Evolutionary conservation across 2,329 filamentous ascomycete genomes (phyloP), one percentile per base, ranked within the genome.

Genomic region (Zalaria sp.): DNA sequence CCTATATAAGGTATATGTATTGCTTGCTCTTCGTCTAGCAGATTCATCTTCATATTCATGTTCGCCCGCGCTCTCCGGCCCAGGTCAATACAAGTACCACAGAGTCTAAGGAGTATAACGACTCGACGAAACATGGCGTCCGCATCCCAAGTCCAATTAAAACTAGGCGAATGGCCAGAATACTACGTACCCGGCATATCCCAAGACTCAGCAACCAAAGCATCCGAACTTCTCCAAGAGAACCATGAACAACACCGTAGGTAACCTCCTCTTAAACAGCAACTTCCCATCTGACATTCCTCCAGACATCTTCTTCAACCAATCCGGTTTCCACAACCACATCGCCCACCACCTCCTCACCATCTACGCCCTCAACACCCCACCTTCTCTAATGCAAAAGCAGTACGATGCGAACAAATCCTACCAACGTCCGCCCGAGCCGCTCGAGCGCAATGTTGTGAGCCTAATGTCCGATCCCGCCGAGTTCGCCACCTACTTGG

Each of bases 271-370:
- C 26, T 11, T 3, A 9, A 18, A 37, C 26, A 25, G 25, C n/a
- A 6, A 40, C 11, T 9, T n/a, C 27, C n/a, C 18, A 18, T 26
- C 27, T 41, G 34, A 44, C 27, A 18, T 4, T n/a, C 9, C 11
- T n/a, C 11, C 36, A 45, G 43, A 93, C 55, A 80, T 87, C 44
- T 93, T 81, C 63, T 93, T 87, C 68, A 93, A 91, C 46, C 46
- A 71, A 0, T 54, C 60, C 2, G 81, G 81, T 0, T 93, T 82
- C 47, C 88, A 95, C 54, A 69, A 94, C 57, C 87, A 94, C 53
- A 84, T 91, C 46, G 71, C 71, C 3, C 87, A 94, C 51, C 79
- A 86, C 31, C 62, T 93, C 4, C 71, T 93, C 7, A 78, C 79
- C 10, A 65, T 91, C 27, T 93, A 81, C 57, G 81, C 82, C 29